Evolutionary conservation across 805 yeast genomes (phyloP).

Genomic region (Pichia californica): DNA sequence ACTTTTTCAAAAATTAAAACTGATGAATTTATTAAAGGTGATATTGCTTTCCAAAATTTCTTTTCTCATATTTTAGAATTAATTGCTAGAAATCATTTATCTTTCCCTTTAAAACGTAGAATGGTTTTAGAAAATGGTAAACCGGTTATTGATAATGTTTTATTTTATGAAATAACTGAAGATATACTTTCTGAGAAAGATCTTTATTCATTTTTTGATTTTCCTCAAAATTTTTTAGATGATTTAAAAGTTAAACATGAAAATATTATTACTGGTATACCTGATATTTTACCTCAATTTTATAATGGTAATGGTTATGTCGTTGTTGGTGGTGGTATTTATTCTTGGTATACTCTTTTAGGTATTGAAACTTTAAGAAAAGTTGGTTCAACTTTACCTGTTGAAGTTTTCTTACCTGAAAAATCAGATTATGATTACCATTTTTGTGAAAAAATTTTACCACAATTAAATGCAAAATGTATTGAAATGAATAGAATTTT

Average conservation of each 20-base stretch:
- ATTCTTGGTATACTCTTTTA: conserved; percentile 62
- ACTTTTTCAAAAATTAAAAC: conserved; percentile 22
- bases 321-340: conserved; percentile 76
- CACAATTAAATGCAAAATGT: conserved; percentile 59
- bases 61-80: conserved; percentile 28
- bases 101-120: conserved; percentile 29
- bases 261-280: conserved; percentile 25
- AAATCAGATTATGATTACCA: conserved; percentile 65
- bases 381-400: conserved; percentile 62
- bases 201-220: conserved; percentile 22
- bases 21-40: conserved; percentile 27
- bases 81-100: conserved; percentile 24
- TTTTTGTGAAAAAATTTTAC: conserved; percentile 59
- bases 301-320: conserved; percentile 45
- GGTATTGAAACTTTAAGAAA: conserved; percentile 61
- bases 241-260: conserved; percentile 30
- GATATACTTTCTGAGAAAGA: conserved; percentile 24
- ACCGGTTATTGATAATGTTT: conserved; percentile 28
- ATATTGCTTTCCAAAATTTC: conserved; percentile 28
- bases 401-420: conserved; percentile 76
- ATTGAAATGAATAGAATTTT: conserved; percentile 55
- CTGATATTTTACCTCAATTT: conserved; percentile 23
- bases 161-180: conserved; percentile 22
- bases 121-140: conserved; percentile 26
- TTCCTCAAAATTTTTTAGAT: conserved; percentile 27